These are phyloP conservation scores for Arachnopeziza araneosa DNA, from an alignment of 2,329 filamentous ascomycete genomes.

Conservation along the genomic window DNA sequence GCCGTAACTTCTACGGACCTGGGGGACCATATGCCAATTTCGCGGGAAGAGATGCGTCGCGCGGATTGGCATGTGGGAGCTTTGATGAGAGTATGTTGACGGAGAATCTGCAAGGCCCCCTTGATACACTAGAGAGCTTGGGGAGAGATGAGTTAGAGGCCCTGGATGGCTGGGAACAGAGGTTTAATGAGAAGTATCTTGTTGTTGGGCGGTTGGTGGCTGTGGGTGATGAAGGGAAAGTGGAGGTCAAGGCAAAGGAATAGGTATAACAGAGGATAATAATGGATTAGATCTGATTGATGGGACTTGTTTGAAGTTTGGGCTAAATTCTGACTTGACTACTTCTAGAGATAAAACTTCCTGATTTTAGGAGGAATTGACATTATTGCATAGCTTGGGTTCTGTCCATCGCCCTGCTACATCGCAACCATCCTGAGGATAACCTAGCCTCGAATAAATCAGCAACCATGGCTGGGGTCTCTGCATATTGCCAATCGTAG, in stretches of 20 bases:
- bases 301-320: background rate
- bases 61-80: conserved; percentile 83
- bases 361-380: no score
- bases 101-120: conserved; percentile 75
- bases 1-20: conserved; percentile 92
- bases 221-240: conserved; percentile 45
- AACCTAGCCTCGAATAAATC: no score
- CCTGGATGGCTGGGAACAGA: conserved; percentile 84
- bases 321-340: background rate
- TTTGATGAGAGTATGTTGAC: conserved; percentile 97
- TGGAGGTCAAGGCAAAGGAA: background rate
- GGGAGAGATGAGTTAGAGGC: conserved; percentile 74
- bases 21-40: conserved; percentile 96
- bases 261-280: background rate
- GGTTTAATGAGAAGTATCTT: conserved; percentile 89
- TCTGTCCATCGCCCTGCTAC: no score
- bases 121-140: conserved; percentile 71
- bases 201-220: conserved; percentile 84
- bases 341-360: background rate
- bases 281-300: background rate
- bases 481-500: no score
- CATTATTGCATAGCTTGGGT: no score
- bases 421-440: no score
- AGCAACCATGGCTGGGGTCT: no score
- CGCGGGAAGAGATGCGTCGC: conserved; percentile 82